Evolutionary conservation across 2,329 filamentous ascomycete genomes (phyloP).

Genomic region (Cryphonectria carpinicola): DNA sequence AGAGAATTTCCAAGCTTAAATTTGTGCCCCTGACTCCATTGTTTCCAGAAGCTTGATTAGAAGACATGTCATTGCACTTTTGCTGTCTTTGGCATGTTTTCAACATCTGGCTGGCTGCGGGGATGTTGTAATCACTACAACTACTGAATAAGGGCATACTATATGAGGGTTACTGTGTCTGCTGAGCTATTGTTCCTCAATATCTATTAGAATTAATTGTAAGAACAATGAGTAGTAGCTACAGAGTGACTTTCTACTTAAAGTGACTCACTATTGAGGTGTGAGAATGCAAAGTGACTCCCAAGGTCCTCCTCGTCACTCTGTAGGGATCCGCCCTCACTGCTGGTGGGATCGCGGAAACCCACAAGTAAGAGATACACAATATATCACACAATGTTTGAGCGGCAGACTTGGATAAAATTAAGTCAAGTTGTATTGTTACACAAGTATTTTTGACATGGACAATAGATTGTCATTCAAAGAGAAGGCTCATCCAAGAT

Average conservation of each 20-base stretch:
- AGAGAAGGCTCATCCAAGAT: neutral
- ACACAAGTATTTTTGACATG: neutral
- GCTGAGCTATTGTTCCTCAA: no score
- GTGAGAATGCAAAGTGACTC: neutral
- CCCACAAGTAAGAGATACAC: neutral
- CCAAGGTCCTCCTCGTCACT: no score
- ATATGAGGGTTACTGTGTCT: no score
- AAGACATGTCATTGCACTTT: neutral
- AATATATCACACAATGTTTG: neutral
- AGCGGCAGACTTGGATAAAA: neutral
- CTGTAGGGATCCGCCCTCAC: neutral
- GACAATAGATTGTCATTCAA: neutral
- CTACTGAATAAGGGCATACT: no score
- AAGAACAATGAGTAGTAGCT: neutral
- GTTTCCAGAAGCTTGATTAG: neutral
- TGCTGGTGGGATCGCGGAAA: neutral
- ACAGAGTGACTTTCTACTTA: no score
- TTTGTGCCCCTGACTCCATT: neutral
- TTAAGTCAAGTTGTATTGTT: neutral
- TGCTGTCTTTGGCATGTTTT: neutral
- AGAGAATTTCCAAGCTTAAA: neutral
- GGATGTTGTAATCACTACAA: neutral
- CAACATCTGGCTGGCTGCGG: neutral
- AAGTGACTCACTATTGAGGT: neutral
- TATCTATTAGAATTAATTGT: neutral